Conservation (phyloP, 2,329 filamentous ascomycete genomes). For the Pyrenochaeta sp. region DNA sequence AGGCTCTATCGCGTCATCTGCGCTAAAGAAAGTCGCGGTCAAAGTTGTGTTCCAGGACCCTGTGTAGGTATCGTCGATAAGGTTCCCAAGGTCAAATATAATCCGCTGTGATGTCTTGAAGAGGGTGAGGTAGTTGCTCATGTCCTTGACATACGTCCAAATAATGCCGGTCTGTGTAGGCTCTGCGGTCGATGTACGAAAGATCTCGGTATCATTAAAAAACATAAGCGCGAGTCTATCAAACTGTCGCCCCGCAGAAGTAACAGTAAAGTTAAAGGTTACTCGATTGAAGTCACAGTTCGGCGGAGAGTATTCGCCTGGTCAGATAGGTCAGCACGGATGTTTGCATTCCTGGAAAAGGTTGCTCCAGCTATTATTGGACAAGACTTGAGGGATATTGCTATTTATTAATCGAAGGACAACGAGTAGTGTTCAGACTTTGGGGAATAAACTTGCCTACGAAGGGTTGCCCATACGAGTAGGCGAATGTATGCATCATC, state of each 20-base stretch:
- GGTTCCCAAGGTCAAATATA: slow-evolving; percentile 78
- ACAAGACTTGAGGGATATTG: not conserved
- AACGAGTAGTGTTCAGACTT: not conserved
- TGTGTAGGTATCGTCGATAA: slow-evolving; percentile 75
- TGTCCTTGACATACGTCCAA: slow-evolving; percentile 82
- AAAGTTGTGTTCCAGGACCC: slow-evolving; percentile 77
- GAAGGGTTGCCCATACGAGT: slow-evolving; percentile 77
- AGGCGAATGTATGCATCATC: slow-evolving; percentile 75
- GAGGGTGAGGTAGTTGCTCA: slow-evolving; percentile 74
- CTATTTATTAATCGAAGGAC: not conserved
- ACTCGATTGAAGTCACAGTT: slow-evolving; percentile 76
- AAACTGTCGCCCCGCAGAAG: slow-evolving; percentile 75
- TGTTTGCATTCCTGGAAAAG: not conserved
- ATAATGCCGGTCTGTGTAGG: slow-evolving; percentile 74
- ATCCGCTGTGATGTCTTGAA: slow-evolving; percentile 75
- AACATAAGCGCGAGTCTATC: slow-evolving; percentile 81
- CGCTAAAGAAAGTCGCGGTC: slow-evolving; percentile 74
- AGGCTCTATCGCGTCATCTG: slow-evolving; percentile 52
- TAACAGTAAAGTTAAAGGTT: slow-evolving; percentile 78
- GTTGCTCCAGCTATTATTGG: not conserved
- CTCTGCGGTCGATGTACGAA: slow-evolving; percentile 83
- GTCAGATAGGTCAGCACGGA: slow-evolving; percentile 9
- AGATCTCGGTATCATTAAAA: slow-evolving; percentile 80
- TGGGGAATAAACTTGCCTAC: slow-evolving; percentile 63
- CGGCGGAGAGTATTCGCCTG: slow-evolving; percentile 72